Evolutionary conservation across 2,329 filamentous ascomycete species (phyloP), one percentile per base, ranked within the genome.

Genomic region (Beauveria sp.): DNA sequence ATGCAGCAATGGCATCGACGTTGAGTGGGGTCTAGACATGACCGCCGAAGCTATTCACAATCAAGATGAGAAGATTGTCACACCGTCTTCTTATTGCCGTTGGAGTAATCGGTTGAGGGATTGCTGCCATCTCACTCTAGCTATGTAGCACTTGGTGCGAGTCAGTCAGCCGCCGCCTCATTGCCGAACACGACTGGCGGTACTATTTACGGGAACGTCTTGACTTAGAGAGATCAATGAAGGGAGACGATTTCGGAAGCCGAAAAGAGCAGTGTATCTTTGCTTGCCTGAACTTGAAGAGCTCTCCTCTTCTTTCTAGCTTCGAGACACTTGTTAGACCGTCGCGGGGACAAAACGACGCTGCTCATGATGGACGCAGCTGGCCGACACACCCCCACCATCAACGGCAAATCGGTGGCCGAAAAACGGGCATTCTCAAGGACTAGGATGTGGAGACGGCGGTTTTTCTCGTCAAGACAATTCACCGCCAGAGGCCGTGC

Each of bases 401-500:
- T 40, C 34, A 28, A 43, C 34, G 44, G 34, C 44, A 37, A 50
- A 7, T 37, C 47, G 6, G 46, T 34, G 44, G 22, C 40, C 26
- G 22, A 52, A 34, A 18, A 44, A 22, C 41, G 30, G 8, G 18
- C 44, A 41, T 52, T 18, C 24, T 24, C 37, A 24, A 40, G 22
- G 46, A 52, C 24, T 46, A 40, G 30, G 7, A 37, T 18, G 56
- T 52, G 56, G 46, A 48, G 56, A 52, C 18, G 46, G 34, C 37
- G 18, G 24, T 26, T 26, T 37, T 20, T 44, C 34, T n/a, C 28
- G 10, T 37, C 52, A 47, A 3, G n/a, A n/a, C 24, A 26, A 37
- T 34, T 46, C 57, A 59, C 57, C 57, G 57, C 57, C 57, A 59
- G 50, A 59, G 57, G 41, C 57, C 57, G 57, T 59, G 57, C 57